Conservation (phyloP, 1,284 basidiomycete species). For the Ceratobasidium sp. region DNA sequence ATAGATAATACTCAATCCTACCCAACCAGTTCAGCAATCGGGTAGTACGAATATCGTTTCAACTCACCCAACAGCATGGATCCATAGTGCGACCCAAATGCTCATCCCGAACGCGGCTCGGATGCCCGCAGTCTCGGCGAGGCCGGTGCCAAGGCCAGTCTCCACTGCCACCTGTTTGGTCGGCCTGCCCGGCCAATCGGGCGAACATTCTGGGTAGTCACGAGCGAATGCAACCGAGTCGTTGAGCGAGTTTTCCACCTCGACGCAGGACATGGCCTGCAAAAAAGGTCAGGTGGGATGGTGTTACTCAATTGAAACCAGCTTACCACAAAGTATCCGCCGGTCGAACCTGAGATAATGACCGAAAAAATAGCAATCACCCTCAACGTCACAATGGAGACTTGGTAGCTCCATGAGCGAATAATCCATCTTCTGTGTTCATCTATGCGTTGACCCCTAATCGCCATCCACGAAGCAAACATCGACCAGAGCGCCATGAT, state of each 20-base stretch:
- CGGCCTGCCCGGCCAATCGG: background rate
- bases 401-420: constrained; percentile 17
- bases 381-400: constrained; percentile 16
- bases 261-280: constrained; percentile 7
- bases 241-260: constrained; percentile 7
- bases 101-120: constrained; percentile 1
- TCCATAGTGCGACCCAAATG: constrained; percentile 23
- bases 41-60: too few species aligned
- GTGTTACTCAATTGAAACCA: background rate
- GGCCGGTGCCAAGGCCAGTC: background rate
- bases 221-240: background rate
- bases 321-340: constrained; percentile 17
- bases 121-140: background rate
- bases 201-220: constrained; percentile 25
- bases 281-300: background rate
- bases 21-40: background rate
- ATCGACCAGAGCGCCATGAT: constrained; percentile 9
- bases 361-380: background rate
- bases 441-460: constrained; percentile 7
- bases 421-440: constrained; percentile 15
- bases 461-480: background rate
- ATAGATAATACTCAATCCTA: constrained; percentile 7
- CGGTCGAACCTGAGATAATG: background rate
- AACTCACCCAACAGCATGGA: constrained; percentile 29
- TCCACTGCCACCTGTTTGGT: background rate